Evolutionary conservation across 2,329 filamentous ascomycete species (phyloP).

Genomic region (Fusarium piperis): DNA sequence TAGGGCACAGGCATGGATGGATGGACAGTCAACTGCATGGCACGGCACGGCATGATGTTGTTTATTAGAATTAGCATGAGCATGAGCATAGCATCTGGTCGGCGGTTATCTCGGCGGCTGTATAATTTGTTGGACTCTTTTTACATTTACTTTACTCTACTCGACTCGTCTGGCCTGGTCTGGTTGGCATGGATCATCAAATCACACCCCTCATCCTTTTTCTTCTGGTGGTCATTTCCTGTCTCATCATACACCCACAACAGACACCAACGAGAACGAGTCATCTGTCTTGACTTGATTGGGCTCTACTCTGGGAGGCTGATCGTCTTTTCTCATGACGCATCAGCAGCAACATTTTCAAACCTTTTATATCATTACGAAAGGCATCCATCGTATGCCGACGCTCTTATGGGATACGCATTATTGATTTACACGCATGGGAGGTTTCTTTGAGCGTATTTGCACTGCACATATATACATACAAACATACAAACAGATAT

Average conservation of each 20-base stretch:
- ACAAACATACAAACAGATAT: not conserved
- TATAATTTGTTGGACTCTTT: conserved; percentile 17
- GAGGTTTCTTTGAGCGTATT: conserved; percentile 8
- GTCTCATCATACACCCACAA: conserved; percentile 8
- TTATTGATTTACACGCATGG: conserved; percentile 8
- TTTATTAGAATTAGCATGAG: conserved; percentile 27
- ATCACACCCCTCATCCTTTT: conserved; percentile 9
- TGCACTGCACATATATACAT: not conserved
- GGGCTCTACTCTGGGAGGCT: not conserved
- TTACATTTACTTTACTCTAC: not conserved
- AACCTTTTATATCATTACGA: conserved; percentile 13
- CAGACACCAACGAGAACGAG: not conserved
- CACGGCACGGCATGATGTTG: conserved; percentile 15
- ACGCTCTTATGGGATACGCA: conserved; percentile 33
- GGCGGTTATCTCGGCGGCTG: conserved; percentile 30
- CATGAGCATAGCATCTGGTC: conserved; percentile 24
- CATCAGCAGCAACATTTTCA: not conserved
- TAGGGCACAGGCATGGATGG: conserved; percentile 12
- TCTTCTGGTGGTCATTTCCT: not conserved
- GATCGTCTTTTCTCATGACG: not conserved
- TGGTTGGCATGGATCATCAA: not conserved
- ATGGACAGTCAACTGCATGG: not conserved
- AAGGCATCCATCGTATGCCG: conserved; percentile 5
- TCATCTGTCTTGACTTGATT: not conserved
- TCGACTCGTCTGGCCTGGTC: not conserved